These are phyloP conservation scores for Sphagnum fallax DNA, from an alignment of 228 moss, liverwort and hornwort species.

Conservation along the genomic window DNA sequence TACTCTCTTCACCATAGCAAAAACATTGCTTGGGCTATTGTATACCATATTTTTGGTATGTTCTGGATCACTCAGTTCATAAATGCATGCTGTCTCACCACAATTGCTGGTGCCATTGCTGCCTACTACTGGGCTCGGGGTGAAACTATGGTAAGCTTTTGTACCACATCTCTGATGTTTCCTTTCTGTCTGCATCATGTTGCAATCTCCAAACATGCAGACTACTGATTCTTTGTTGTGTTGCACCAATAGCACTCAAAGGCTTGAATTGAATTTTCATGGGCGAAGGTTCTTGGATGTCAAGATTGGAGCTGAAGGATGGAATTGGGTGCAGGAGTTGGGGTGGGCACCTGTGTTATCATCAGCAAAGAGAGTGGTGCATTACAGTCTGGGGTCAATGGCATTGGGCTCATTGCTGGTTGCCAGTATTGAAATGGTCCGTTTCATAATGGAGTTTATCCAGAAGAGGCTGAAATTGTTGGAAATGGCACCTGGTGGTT, in stretches of 20 bases:
- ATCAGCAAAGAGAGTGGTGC: slow-evolving; percentile 64
- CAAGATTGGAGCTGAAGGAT: not conserved
- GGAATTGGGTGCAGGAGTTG: slow-evolving; percentile 16
- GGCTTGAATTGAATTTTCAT: too few relatives aligned
- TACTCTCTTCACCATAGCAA: slow-evolving; percentile 78
- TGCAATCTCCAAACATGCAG: too few relatives aligned
- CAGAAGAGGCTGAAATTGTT: slow-evolving; percentile 61
- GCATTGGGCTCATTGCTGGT: slow-evolving; percentile 82
- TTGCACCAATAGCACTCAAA: too few relatives aligned
- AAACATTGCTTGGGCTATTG: slow-evolving; percentile 68
- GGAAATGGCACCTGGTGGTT: slow-evolving; percentile 78
- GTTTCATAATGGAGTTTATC: slow-evolving; percentile 65
- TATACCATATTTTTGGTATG: slow-evolving; percentile 82
- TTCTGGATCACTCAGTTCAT: slow-evolving; percentile 94
- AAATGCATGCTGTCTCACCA: slow-evolving; percentile 76
- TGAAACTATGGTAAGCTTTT: slow-evolving; percentile 61
- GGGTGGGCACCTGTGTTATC: slow-evolving; percentile 69
- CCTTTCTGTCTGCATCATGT: too few relatives aligned
- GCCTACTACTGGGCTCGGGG: slow-evolving; percentile 94
- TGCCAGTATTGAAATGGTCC: slow-evolving; percentile 80
- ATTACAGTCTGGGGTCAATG: slow-evolving; percentile 94
- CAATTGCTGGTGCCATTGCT: slow-evolving; percentile 80
- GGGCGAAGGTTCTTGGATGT: too few relatives aligned
- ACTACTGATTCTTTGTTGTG: too few relatives aligned
- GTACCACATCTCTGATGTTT: not conserved